Evolutionary conservation across 768 basidiomycete genomes (phyloP).

Genomic region (Collybia mongolica): DNA sequence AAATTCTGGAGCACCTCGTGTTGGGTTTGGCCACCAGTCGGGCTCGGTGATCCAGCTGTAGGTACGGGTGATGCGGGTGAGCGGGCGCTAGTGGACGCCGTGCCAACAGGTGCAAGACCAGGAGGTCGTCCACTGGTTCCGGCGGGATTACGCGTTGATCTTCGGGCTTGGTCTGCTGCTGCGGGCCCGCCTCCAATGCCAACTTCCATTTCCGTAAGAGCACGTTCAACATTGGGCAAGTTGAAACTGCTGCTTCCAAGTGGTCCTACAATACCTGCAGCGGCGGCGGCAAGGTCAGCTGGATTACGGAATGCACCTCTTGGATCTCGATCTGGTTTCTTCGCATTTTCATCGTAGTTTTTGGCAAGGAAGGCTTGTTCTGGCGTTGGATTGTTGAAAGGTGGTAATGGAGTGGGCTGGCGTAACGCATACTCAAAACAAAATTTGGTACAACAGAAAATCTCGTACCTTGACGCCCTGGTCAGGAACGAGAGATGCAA

Average conservation of each 20-base stretch:
- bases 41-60: conserved; percentile 34
- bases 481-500: conserved; percentile 70
- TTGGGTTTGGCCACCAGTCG: conserved; percentile 60
- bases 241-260: conserved; percentile 85
- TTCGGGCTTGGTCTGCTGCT: conserved; percentile 18
- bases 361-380: conserved; percentile 91
- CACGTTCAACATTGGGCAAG: conserved; percentile 86
- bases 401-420: conserved; percentile 65
- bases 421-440: neutral
- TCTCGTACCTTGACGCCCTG: conserved; percentile 66
- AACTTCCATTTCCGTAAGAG: conserved; percentile 85
- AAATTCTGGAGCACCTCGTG: conserved; percentile 87
- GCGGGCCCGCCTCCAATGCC: conserved; percentile 35
- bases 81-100: conserved; percentile 29
- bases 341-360: conserved; percentile 89
- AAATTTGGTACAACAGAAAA: neutral
- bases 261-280: conserved; percentile 88
- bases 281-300: conserved; percentile 50
- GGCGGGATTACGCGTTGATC: conserved; percentile 27
- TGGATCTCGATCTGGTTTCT: conserved; percentile 88
- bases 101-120: conserved; percentile 38
- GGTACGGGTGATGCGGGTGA: conserved; percentile 38
- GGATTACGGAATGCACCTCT: conserved; percentile 84
- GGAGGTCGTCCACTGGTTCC: conserved; percentile 33
- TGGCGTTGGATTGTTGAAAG: conserved; percentile 77